These are phyloP conservation scores for Plasmopara halstedii DNA, from an alignment of 352 stramenopile species.

Conservation along the genomic window DNA sequence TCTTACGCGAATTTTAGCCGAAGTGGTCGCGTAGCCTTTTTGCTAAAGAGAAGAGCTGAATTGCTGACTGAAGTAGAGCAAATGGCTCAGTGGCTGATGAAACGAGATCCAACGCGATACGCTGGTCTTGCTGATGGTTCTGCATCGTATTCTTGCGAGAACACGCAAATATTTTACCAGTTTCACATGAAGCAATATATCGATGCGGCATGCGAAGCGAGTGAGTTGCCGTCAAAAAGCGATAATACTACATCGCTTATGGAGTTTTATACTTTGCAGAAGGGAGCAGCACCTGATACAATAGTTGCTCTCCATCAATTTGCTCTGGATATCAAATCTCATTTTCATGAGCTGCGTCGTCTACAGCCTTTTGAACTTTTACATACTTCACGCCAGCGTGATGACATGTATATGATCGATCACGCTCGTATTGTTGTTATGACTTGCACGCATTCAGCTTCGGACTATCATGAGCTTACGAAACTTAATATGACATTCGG, in stretches of 20 bases:
- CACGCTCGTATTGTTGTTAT: conserved; percentile 93
- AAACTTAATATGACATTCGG: conserved; percentile 75
- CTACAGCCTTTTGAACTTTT: conserved; percentile 94
- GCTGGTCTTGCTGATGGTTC: conserved; percentile 51
- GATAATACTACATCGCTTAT: conserved; percentile 13
- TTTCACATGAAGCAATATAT: conserved; percentile 85
- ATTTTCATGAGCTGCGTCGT: conserved; percentile 91
- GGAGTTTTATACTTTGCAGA: conserved; percentile 36
- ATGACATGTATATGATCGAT: conserved; percentile 93
- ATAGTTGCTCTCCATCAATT: conserved; percentile 33
- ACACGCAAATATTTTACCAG: conserved; percentile 91
- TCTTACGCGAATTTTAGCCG: conserved; percentile 92
- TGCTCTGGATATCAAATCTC: conserved; percentile 58
- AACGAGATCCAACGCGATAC: conserved; percentile 21
- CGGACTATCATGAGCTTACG: conserved; percentile 80
- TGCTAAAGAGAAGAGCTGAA: conserved; percentile 52
- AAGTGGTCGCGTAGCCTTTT: conserved; percentile 85
- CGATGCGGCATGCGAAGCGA: conserved; percentile 21
- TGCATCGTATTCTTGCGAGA: conserved; percentile 94
- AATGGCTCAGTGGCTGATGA: conserved; percentile 87
- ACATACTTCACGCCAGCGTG: conserved; percentile 83
- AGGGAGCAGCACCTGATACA: conserved; percentile 15
- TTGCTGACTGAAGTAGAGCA: conserved; percentile 91
- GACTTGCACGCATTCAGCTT: conserved; percentile 93
- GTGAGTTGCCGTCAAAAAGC: conserved; percentile 11